Evolutionary conservation across 192 early-diverging fungal genomes (phyloP), one percentile per base, ranked within the genome.

Genomic region (Rhizophagus prolifer): DNA sequence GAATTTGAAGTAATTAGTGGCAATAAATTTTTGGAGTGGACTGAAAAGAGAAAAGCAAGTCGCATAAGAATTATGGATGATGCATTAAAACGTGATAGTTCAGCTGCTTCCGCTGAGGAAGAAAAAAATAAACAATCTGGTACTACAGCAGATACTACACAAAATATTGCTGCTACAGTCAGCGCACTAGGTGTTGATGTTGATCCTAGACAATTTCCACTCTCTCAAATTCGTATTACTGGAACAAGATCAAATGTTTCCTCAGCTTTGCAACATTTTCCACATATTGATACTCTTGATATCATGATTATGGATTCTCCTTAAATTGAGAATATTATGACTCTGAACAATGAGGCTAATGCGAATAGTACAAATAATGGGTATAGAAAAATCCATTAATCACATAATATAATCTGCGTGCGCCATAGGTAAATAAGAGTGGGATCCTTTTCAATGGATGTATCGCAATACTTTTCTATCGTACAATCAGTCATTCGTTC

Each of bases 281-380:
- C 38, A 26, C 68, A 47, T 47, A 70, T 70, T 26, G 44, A 70
- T 70, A 47, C 68, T 46, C 68, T 70, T 12, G 68, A 70, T 46
- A 70, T 70, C 25, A 70, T 70, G 68, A 70, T 70, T n/a, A 70
- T 47, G 68, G 68, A 70, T 47, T 70, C 68, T 13, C 68, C 68
- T 19, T 70, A 46, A 50, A 62, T 26, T 26, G 2, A 62, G 12
- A 44, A 44, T 12, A 8, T 36, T 36, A 6, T 36, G 36, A 44
- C 10, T 44, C 41, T 44, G 36, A 38, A 38, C 10, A 44, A 44
- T 12, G 12, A 1, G 41, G 12, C 10, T 44, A 38, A 38, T 38
- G 7, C 7, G 36, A 0, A 38, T 38, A 38, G 36, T n/a, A n/a
- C n/a, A n/a, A n/a, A n/a, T n/a, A n/a, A n/a, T n/a, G n/a, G n/a